Evolutionary conservation across 805 yeast species (phyloP), one percentile per base, ranked within the genome.

Genomic region (Cyberlindnera lachancei): DNA sequence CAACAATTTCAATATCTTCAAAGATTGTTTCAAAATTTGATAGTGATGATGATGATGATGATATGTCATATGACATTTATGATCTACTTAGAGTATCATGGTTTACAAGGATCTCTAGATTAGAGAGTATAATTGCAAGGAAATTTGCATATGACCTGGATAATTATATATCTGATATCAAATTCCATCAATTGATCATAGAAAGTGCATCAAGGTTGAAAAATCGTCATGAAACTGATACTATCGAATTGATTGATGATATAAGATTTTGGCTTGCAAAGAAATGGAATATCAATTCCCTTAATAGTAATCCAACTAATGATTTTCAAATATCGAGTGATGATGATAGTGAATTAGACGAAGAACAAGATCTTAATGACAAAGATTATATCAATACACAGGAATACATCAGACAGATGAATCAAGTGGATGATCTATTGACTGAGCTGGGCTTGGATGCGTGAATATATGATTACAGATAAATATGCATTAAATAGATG

Each of bases 241-340:
- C 90, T 1, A 79, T 83, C 48, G 94, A 83, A 46, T 59, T 83
- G 43, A 63, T 83, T 18, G 94, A 82, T 54, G 94, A 82, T 56
- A 76, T 83, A 9, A 61, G 87, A 41, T 83, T 68, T 52, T 79
- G 75, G 41, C 53, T 83, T 28, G 48, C 47, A 1, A 44, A 44
- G 33, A 48, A 45, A 33, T 50, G 49, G 45, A 37, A 39, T 26
- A 50, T 52, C 24, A 47, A 54, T 44, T 38, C 55, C n/a, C n/a
- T n/a, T n/a, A n/a, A n/a, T n/a, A n/a, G n/a, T n/a, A n/a, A n/a
- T n/a, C n/a, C n/a, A n/a, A n/a, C n/a, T n/a, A n/a, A n/a, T n/a
- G n/a, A n/a, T n/a, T n/a, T n/a, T n/a, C n/a, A n/a, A n/a, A n/a
- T n/a, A n/a, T n/a, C n/a, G n/a, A n/a, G n/a, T n/a, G n/a, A n/a